A percentile compares a stretch with the other conserved stretches of the same genome.
These are phyloP conservation scores for Acanthamoeba triangularis DNA, from an alignment of 208 protist species.

Conservation along the genomic window DNA sequence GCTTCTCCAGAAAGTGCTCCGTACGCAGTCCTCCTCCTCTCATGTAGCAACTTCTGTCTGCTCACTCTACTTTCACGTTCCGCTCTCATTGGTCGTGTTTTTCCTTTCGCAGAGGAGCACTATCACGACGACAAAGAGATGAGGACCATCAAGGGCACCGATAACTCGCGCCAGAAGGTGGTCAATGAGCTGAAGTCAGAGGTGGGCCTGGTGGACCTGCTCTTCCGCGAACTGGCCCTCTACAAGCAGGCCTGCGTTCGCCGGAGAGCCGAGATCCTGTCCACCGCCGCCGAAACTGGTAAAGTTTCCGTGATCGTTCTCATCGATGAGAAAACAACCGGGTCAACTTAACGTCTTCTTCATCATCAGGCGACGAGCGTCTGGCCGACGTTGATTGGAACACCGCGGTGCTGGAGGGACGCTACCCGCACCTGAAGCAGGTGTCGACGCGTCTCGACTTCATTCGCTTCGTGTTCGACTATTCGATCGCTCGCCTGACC, in stretches of 20 bases:
- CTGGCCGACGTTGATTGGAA: background rate
- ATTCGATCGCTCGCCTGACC: slow-evolving; percentile 16
- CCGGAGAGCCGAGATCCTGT: background rate
- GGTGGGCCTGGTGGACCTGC: slow-evolving; percentile 28
- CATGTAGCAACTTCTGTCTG: too few species aligned
- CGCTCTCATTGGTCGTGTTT: background rate
- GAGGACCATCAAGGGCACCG: slow-evolving; percentile 17
- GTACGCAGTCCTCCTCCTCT: background rate
- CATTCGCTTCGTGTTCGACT: slow-evolving; percentile 5
- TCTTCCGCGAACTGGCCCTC: slow-evolving; percentile 23
- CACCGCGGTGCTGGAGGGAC: slow-evolving; percentile 17
- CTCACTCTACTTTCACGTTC: background rate
- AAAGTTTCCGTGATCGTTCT: background rate
- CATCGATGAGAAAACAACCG: too few species aligned
- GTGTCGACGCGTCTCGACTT: slow-evolving; percentile 14
- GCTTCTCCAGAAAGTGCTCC: slow-evolving; percentile 42
- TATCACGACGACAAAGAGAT: slow-evolving; percentile 43
- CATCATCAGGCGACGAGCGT: background rate
- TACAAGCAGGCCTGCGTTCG: slow-evolving; percentile 21
- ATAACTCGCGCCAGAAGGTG: slow-evolving; percentile 16
- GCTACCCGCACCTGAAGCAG: slow-evolving; percentile 50
- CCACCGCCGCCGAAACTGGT: background rate
- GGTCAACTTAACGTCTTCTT: background rate
- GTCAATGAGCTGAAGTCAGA: slow-evolving; percentile 2
- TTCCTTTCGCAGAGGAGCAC: background rate